phyloP scores from a whole-genome alignment of 495 filamentous ascomycete genomes.

The Amphirosellinia nigrospora region DNA sequence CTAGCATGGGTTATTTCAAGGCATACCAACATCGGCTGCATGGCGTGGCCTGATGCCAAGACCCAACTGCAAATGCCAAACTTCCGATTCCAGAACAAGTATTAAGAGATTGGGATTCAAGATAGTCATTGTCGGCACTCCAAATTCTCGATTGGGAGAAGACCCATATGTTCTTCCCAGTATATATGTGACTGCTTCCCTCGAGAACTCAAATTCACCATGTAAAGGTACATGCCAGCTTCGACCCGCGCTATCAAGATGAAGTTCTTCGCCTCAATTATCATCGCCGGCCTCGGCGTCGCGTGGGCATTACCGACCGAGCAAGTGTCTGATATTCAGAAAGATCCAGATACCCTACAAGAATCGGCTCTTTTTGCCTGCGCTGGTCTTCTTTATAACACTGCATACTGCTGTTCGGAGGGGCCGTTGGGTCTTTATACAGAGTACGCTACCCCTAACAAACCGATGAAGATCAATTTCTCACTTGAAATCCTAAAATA shows the following conservation, averaged over 20 bases:
- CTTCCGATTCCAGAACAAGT: neutral
- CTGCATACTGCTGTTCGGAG: neutral
- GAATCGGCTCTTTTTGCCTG: neutral
- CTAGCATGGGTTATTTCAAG: constrained; percentile 10
- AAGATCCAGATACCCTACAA: neutral
- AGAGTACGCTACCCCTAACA: neutral
- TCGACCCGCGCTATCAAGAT: neutral
- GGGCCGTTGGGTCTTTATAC: neutral
- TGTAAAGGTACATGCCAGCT: neutral
- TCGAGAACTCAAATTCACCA: neutral
- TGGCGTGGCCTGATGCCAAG: constrained; percentile 6
- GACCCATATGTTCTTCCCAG: neutral
- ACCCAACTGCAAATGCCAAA: neutral
- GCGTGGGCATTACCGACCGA: constrained; percentile 13
- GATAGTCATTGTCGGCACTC: neutral
- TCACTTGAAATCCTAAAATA: neutral
- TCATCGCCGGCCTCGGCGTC: neutral
- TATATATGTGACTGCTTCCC: neutral
- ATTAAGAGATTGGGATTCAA: neutral
- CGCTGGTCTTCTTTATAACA: neutral
- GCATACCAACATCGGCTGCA: neutral
- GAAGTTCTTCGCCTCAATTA: neutral
- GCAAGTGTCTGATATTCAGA: neutral
- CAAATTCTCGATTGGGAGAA: neutral
- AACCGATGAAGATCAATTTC: neutral